Percentiles rank a stretch among this genome's conserved stretches.
These are phyloP conservation scores for Scedosporium minutisporum DNA, from an alignment of 2,329 filamentous ascomycete genomes.

Conservation along the genomic window DNA sequence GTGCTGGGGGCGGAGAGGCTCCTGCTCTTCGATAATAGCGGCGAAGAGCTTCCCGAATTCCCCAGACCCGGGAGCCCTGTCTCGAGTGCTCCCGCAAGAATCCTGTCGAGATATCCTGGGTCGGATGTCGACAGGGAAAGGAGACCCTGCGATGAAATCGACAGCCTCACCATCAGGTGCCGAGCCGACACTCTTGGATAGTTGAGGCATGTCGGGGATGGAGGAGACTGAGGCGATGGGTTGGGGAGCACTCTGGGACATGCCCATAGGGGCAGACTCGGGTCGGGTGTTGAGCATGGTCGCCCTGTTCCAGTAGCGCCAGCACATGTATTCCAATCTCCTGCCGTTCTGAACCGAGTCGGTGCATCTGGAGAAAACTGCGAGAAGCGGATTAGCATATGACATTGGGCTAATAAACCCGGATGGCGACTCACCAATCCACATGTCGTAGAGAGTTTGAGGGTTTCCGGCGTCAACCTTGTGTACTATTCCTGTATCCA, in stretches of 20 bases:
- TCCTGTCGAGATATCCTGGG: conserved; percentile 64
- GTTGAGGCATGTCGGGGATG: conserved; percentile 53
- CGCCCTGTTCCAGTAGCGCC: conserved; percentile 91
- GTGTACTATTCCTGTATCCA: conserved; percentile 86
- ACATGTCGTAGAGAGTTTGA: conserved; percentile 92
- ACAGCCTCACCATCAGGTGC: conserved; percentile 51
- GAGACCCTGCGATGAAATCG: conserved; percentile 45
- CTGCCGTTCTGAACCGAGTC: conserved; percentile 89
- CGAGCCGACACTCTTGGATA: conserved; percentile 72
- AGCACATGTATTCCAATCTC: conserved; percentile 88
- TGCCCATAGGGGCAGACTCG: conserved; percentile 32
- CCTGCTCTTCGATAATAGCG: conserved; percentile 83
- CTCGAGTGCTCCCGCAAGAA: conserved; percentile 60
- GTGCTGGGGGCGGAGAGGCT: conserved; percentile 45
- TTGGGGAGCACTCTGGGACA: conserved; percentile 35
- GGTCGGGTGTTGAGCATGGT: conserved; percentile 74
- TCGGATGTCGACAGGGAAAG: conserved; percentile 48
- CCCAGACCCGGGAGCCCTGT: conserved; percentile 73
- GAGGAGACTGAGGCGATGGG: conserved; percentile 34
- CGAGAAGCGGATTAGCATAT: not conserved
- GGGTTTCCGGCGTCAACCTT: conserved; percentile 90
- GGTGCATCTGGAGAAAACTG: conserved; percentile 90
- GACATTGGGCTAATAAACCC: conserved; percentile 23
- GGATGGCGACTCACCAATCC: conserved; percentile 93
- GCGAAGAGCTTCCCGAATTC: conserved; percentile 91